These are phyloP conservation scores for Aschersonia sp. DNA, from an alignment of 2,329 filamentous ascomycete genomes.

Conservation along the genomic window DNA sequence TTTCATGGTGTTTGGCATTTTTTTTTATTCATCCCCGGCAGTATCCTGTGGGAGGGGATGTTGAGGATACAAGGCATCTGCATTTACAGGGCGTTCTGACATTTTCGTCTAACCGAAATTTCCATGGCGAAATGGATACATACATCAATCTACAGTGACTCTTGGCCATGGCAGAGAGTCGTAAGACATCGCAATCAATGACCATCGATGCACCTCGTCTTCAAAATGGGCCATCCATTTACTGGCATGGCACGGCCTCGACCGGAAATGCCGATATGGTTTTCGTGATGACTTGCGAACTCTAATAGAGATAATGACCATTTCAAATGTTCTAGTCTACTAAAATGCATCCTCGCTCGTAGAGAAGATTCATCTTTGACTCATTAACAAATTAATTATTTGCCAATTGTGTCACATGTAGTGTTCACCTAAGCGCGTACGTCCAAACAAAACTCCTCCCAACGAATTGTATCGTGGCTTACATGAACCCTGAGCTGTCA, in stretches of 20 bases:
- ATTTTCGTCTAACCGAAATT: neutral
- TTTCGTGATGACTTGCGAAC: neutral
- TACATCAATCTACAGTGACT: neutral
- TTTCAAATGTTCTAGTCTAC: neutral
- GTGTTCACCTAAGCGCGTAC: no score
- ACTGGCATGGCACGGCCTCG: no score
- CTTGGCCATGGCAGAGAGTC: no score
- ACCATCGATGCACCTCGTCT: no score
- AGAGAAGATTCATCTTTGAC: no score
- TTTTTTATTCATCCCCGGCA: neutral
- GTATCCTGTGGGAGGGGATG: neutral
- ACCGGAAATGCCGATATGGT: neutral
- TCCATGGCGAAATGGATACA: neutral
- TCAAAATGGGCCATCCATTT: no score
- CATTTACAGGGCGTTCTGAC: conserved; percentile 5
- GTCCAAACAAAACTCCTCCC: no score
- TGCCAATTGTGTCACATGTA: no score
- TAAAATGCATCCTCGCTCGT: neutral
- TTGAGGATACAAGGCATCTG: neutral
- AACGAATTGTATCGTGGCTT: neutral
- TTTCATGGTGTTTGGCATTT: neutral
- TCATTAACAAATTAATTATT: no score
- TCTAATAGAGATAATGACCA: neutral
- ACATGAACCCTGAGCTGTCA: conserved; percentile 1
- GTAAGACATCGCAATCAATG: no score